These are phyloP conservation scores for Hypomontagnella monticulosa DNA, from an alignment of 495 filamentous ascomycete species.

Conservation along the genomic window DNA sequence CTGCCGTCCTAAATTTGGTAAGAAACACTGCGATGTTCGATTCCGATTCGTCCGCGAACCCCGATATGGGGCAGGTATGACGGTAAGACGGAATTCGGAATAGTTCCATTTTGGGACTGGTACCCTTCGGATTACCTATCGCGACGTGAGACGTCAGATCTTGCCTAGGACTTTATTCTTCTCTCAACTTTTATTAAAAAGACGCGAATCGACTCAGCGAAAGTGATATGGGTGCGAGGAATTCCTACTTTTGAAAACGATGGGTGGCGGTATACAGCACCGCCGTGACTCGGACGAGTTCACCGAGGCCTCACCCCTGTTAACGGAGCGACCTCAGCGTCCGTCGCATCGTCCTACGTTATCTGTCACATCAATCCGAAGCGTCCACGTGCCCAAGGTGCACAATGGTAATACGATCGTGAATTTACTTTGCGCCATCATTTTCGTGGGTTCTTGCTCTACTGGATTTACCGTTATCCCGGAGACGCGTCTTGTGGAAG, in stretches of 20 bases:
- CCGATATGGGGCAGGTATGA: neutral
- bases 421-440: conserved; percentile 33
- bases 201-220: neutral
- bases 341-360: conserved; percentile 18
- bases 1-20: conserved; percentile 9
- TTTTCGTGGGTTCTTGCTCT: conserved; percentile 20
- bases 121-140: neutral
- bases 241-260: neutral
- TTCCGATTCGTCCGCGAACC: conserved; percentile 4
- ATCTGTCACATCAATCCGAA: conserved; percentile 31
- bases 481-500: conserved; percentile 38
- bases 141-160: neutral
- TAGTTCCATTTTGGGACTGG: conserved; percentile 12
- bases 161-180: neutral
- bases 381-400: conserved; percentile 23
- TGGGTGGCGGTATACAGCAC: conserved; percentile 4
- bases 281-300: conserved; percentile 20
- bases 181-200: conserved; percentile 9
- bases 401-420: conserved; percentile 21
- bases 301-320: conserved; percentile 21
- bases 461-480: conserved; percentile 33
- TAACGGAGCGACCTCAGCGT: conserved; percentile 4
- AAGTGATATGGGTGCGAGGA: neutral
- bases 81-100: conserved; percentile 9
- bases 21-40: neutral